Base-by-base conservation (phyloP, 805 yeast genomes). In the Candida ascalaphidarum region DNA sequence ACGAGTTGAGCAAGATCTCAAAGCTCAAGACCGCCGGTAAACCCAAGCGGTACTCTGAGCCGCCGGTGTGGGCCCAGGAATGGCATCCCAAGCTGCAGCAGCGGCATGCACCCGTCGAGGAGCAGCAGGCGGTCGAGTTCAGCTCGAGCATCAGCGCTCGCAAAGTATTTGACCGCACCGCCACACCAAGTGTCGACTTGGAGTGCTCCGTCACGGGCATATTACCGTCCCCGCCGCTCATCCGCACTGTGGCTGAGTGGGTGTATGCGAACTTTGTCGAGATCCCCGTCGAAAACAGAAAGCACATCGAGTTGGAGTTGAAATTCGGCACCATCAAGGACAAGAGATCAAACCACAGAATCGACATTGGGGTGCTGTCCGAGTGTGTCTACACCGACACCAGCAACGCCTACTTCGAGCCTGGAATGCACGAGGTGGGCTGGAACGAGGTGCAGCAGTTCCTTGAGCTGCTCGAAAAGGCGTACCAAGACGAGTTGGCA, bases 241-340 rank as follows among this genome's bases (percentile, higher is more conserved):
- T 88, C 5, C 73, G 88, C 45, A 74, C 82, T 19, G 74, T 88
- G 5, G 81, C 92, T 14, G 84, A 80, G 41, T 88, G 96, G 96
- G 67, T 88, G 7, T 86, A 81, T 63, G 86, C 94, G 12, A 79
- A 82, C 37, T 64, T 85, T 26, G 66, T 67, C 25, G 82, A 82
- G 19, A 68, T 83, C 22, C 70, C 74, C 22, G 59, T 58, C 14
- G 71, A 71, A 22, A 68, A 65, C 42, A 63, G 77, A 14, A 71
- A 61, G 42, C 42, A 46, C 35, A 63, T 81, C 17, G 94, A 82
- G 58, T 54, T 82, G 41, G 94, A 82, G 54, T 60, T 80, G 45
- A 81, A 81, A 46, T 71, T 79, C 40, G 94, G 94, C 4, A 62
- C 74, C 12, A 71, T 82, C 16, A 71, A 77, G 58, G 80, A 77